Conservation (phyloP, 2,329 filamentous ascomycete species). For the Cytospora leucostoma region DNA sequence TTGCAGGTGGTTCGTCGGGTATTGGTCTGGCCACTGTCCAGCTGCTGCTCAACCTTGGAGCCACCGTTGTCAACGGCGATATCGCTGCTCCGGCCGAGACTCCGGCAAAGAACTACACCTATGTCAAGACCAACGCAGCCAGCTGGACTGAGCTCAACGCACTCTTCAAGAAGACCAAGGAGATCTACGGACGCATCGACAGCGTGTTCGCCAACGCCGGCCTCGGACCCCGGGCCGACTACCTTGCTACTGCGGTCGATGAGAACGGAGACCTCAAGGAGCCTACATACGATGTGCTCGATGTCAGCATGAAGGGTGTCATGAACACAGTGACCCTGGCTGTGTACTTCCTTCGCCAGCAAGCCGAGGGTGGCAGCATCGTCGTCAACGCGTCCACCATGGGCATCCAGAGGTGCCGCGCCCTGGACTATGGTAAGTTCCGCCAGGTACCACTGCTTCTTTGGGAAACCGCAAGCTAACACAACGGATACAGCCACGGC, state of each 20-base stretch:
- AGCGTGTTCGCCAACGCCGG: constrained; percentile 73
- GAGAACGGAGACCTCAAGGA: constrained; percentile 51
- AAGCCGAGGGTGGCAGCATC: constrained; percentile 51
- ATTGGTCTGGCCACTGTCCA: constrained; percentile 60
- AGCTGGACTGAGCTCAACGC: constrained; percentile 51
- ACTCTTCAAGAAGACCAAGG: constrained; percentile 53
- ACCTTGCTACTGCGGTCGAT: constrained; percentile 49
- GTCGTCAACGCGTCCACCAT: constrained; percentile 55
- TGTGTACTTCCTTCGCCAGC: constrained; percentile 51
- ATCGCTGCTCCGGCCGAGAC: constrained; percentile 44
- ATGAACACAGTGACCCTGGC: constrained; percentile 53
- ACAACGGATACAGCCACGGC: constrained; percentile 41
- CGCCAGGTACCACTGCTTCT: no score
- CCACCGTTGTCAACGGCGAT: constrained; percentile 57
- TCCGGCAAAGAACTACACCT: constrained; percentile 38
- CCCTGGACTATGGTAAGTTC: constrained; percentile 51
- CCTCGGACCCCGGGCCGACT: constrained; percentile 48
- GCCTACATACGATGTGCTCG: constrained; percentile 45
- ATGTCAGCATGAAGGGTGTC: constrained; percentile 52
- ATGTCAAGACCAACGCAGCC: constrained; percentile 49
- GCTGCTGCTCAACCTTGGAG: constrained; percentile 53
- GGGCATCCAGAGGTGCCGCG: constrained; percentile 51
- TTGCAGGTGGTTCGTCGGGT: constrained; percentile 56
- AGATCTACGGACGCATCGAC: constrained; percentile 73
- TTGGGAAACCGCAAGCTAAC: constrained; percentile 19